These are phyloP conservation scores for Triangularia verruculosa DNA, from an alignment of 2,329 filamentous ascomycete genomes.

Conservation along the genomic window DNA sequence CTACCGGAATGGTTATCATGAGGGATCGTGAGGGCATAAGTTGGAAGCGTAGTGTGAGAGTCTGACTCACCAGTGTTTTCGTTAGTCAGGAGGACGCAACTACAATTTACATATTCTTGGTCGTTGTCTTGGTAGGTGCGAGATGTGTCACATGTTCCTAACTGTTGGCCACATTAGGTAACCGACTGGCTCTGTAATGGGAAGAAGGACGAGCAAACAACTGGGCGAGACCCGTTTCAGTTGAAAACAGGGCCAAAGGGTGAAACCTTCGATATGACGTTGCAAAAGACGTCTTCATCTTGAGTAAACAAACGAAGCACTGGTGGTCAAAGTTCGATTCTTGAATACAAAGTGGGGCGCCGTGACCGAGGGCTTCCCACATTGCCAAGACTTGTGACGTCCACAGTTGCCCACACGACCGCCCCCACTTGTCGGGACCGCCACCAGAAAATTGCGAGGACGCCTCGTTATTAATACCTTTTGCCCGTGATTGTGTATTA, in stretches of 20 bases:
- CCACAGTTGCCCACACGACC: slow-evolving; percentile 13
- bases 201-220: background rate
- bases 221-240: background rate
- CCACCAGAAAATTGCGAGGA: slow-evolving; percentile 24
- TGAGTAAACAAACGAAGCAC: background rate
- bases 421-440: slow-evolving; percentile 23
- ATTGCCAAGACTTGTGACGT: slow-evolving; percentile 25
- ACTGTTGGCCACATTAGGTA: background rate
- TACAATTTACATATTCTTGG: background rate
- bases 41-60: background rate
- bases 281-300: background rate
- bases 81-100: background rate
- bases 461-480: background rate
- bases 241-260: background rate
- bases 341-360: background rate
- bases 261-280: background rate
- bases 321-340: background rate
- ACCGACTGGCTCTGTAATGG: background rate
- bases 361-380: slow-evolving; percentile 16
- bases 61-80: background rate
- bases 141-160: background rate
- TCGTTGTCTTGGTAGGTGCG: background rate
- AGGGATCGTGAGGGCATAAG: too few species aligned
- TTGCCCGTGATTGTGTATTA: background rate
- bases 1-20: too few species aligned